Evolutionary conservation across 495 filamentous ascomycete species (phyloP).

Genomic region (Amorphotheca resinae): DNA sequence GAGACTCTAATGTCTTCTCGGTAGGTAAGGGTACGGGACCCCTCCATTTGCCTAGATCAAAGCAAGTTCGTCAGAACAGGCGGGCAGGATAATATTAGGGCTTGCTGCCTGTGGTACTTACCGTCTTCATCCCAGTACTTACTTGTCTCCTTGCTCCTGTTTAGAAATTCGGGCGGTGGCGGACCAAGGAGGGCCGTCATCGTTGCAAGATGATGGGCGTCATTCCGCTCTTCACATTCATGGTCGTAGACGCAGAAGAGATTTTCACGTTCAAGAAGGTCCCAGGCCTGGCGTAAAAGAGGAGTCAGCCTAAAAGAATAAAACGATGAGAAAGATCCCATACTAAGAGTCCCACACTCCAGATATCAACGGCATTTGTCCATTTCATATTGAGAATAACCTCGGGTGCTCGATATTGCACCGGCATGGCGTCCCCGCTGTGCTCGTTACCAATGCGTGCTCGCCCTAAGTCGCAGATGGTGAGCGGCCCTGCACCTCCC

Average conservation of each 20-base stretch:
- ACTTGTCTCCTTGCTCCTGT: too few species aligned
- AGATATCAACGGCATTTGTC: too few species aligned
- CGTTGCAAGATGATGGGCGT: too few species aligned
- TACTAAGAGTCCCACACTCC: too few species aligned
- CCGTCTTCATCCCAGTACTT: conserved; percentile 4
- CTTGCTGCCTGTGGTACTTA: conserved; percentile 9
- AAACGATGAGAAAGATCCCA: too few species aligned
- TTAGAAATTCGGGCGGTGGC: too few species aligned
- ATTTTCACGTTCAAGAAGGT: too few species aligned
- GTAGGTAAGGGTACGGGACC: conserved; percentile 12
- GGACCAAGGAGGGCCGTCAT: too few species aligned
- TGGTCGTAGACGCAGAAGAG: too few species aligned
- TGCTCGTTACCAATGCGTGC: conserved; percentile 11
- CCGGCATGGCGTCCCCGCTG: conserved; percentile 9
- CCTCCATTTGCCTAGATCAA: conserved; percentile 15
- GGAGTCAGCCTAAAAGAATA: too few species aligned
- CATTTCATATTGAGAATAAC: conserved; percentile 14
- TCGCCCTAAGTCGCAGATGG: conserved; percentile 12
- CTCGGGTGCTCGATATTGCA: conserved; percentile 14
- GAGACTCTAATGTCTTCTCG: conserved; percentile 11
- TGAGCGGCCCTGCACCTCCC: conserved; percentile 7
- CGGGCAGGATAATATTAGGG: conserved; percentile 8
- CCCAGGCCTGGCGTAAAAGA: too few species aligned
- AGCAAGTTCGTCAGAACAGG: conserved; percentile 8
- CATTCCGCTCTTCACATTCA: too few species aligned